Evolutionary conservation across 108 stramenopile species (phyloP).

Genomic region (Skeletonema marinoi): DNA sequence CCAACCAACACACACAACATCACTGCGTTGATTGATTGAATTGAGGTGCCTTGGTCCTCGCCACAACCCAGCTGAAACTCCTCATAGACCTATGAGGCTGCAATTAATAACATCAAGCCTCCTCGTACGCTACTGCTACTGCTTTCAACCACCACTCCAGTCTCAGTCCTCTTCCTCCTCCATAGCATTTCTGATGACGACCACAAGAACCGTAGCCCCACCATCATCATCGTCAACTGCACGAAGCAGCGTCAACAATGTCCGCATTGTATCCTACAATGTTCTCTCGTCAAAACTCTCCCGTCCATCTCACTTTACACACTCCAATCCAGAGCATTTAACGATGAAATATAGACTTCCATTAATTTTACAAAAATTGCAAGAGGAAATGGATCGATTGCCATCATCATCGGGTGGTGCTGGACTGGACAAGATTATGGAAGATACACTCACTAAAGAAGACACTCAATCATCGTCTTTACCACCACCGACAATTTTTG

Average conservation of each 20-base stretch:
- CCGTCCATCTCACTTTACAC: conserved; percentile 65
- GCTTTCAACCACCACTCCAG: neutral
- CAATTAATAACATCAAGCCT: neutral
- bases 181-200: neutral
- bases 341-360: conserved; percentile 63
- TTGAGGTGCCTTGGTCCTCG: too few species aligned
- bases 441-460: neutral
- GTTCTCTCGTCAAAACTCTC: conserved; percentile 87
- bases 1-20: too few species aligned
- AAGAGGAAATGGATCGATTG: conserved; percentile 59
- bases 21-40: too few species aligned
- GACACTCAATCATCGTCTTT: neutral
- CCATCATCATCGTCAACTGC: neutral
- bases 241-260: neutral
- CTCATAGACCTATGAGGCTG: neutral
- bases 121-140: neutral
- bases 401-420: conserved; percentile 8
- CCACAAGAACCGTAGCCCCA: neutral
- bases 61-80: too few species aligned
- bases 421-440: too few species aligned
- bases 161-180: neutral
- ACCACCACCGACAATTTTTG: conserved; percentile 60
- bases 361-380: conserved; percentile 67
- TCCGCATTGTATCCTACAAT: conserved; percentile 88
- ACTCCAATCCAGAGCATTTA: conserved; percentile 69